These are phyloP conservation scores for Eimeria brunetti DNA, from an alignment of 169 alveolate species.

Conservation along the genomic window DNA sequence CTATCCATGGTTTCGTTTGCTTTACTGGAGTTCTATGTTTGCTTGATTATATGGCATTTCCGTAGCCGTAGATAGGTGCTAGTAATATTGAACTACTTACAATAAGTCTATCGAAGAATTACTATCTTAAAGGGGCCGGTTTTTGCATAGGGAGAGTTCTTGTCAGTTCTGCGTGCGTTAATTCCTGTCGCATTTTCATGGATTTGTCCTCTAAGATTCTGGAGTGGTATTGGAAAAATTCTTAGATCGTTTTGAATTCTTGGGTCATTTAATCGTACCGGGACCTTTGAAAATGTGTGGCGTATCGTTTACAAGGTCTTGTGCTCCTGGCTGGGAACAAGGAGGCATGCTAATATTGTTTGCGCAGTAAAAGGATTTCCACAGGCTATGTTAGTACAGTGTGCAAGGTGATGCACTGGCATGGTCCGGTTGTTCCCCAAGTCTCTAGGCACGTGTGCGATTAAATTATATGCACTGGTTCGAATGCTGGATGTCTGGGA, in stretches of 20 bases:
- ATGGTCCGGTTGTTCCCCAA: not conserved
- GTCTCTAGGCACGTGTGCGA: not conserved
- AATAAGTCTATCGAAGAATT: not conserved
- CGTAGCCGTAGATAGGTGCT: not conserved
- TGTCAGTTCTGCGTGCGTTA: not conserved
- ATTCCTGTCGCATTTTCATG: not conserved
- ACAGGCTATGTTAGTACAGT: not conserved
- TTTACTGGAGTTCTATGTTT: not conserved
- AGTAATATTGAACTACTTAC: not conserved
- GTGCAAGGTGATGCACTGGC: not conserved
- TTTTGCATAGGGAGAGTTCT: not conserved
- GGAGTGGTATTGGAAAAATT: not conserved
- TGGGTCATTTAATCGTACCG: too few species aligned
- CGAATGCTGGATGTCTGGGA: not conserved
- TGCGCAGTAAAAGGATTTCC: not conserved
- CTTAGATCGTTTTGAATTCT: too few species aligned
- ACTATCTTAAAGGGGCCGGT: not conserved
- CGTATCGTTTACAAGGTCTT: not conserved
- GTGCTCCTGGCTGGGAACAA: not conserved
- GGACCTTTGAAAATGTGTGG: not conserved
- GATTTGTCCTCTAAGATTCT: not conserved
- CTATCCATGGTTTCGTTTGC: not conserved
- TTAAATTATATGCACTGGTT: not conserved
- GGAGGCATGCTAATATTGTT: not conserved
- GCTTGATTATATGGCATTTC: not conserved